Conservation (phyloP, 768 basidiomycete genomes). For the Omphalotus guepiniiformis region DNA sequence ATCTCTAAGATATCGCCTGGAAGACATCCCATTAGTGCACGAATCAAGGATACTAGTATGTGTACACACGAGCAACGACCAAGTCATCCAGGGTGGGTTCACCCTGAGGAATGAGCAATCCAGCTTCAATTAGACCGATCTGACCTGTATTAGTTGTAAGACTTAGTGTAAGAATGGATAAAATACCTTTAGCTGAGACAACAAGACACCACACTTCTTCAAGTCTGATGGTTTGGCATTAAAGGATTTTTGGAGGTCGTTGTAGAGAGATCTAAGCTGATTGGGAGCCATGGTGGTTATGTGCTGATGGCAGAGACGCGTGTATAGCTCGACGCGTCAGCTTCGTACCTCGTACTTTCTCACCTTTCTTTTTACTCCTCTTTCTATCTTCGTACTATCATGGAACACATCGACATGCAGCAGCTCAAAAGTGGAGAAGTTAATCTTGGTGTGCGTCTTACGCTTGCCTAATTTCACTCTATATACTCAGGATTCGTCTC, state of each 20-base stretch:
- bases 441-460: constrained; percentile 79
- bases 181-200: constrained; percentile 72
- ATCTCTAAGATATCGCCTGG: constrained; percentile 94
- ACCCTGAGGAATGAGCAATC: constrained; percentile 70
- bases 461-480: constrained; percentile 3
- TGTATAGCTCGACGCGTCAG: constrained; percentile 53
- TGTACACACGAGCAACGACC: constrained; percentile 62
- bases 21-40: background rate
- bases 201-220: constrained; percentile 55
- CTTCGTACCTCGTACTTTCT: constrained; percentile 19
- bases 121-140: constrained; percentile 75
- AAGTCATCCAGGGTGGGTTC: constrained; percentile 65
- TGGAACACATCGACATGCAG: constrained; percentile 75
- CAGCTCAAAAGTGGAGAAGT: constrained; percentile 93
- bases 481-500: constrained; percentile 4
- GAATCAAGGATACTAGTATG: background rate
- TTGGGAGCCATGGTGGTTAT: constrained; percentile 40
- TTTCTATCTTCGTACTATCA: constrained; percentile 30
- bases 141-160: constrained; percentile 24
- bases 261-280: constrained; percentile 58
- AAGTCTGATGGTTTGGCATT: constrained; percentile 62
- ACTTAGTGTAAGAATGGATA: background rate
- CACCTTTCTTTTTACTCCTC: constrained; percentile 23
- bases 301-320: constrained; percentile 20
- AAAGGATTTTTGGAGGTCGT: constrained; percentile 65